Conservation (phyloP, 768 basidiomycete genomes). For the Boletus reticuloceps region DNA sequence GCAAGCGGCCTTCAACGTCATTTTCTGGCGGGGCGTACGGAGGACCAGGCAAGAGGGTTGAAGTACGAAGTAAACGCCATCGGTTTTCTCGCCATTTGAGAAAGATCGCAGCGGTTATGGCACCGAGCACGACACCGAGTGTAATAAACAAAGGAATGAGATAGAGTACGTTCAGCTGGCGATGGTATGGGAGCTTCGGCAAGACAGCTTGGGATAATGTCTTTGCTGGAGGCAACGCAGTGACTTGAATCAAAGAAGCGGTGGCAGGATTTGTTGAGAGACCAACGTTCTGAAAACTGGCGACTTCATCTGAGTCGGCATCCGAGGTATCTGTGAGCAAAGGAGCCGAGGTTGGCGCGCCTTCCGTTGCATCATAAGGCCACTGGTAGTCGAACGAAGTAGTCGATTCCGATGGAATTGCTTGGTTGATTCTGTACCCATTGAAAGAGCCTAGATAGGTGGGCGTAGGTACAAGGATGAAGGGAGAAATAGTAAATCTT, state of each 20-base stretch:
- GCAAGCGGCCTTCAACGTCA: slow-evolving; percentile 13
- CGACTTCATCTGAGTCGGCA: background rate
- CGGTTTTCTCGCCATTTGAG: slow-evolving; percentile 11
- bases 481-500: background rate
- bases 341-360: slow-evolving; percentile 10
- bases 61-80: slow-evolving; percentile 5
- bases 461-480: slow-evolving; percentile 1
- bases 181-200: slow-evolving; percentile 20
- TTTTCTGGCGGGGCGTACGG: slow-evolving; percentile 23
- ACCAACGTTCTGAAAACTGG: background rate
- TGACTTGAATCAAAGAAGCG: slow-evolving; percentile 32
- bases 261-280: slow-evolving; percentile 10
- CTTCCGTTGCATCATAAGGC: slow-evolving; percentile 34
- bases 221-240: slow-evolving; percentile 30
- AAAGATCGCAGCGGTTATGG: slow-evolving; percentile 6
- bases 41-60: slow-evolving; percentile 24
- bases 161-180: slow-evolving; percentile 24
- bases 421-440: slow-evolving; percentile 16
- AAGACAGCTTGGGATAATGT: slow-evolving; percentile 8
- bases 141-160: slow-evolving; percentile 26
- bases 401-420: slow-evolving; percentile 2
- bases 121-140: slow-evolving; percentile 26
- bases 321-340: slow-evolving; percentile 3
- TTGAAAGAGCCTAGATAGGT: slow-evolving; percentile 5
- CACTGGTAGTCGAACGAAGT: slow-evolving; percentile 37